Evolutionary conservation across 371 early-diverging fungal species (phyloP).

Genomic region (Capillidium heterosporum): DNA sequence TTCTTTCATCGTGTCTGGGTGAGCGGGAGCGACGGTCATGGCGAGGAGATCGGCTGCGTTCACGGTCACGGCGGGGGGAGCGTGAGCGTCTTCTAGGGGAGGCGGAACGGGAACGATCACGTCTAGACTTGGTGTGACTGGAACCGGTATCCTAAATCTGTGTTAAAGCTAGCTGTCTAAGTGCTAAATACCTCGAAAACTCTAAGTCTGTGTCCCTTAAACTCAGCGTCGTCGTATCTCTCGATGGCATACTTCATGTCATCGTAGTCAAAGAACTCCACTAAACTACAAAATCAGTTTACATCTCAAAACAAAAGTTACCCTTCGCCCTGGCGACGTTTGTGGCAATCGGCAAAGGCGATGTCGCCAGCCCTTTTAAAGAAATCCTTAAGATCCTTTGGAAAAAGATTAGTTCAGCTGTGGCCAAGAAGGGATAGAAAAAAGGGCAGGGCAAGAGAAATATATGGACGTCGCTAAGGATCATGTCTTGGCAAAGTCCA

Average conservation of each 20-base stretch:
- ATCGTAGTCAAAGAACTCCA: conserved; percentile 64
- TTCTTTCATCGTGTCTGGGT: no score
- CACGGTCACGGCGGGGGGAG: conserved; percentile 4
- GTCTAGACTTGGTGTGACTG: neutral
- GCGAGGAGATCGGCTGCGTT: neutral
- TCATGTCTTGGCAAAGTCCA: neutral
- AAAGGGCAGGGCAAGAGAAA: neutral
- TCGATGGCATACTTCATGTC: conserved; percentile 76
- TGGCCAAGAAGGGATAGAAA: neutral
- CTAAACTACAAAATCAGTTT: conserved; percentile 31
- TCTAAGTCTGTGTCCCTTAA: conserved; percentile 55
- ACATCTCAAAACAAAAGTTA: conserved; percentile 14
- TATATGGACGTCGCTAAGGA: neutral
- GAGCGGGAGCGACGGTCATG: neutral
- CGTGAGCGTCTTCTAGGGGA: neutral
- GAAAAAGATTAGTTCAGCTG: conserved; percentile 7
- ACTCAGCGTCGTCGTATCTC: conserved; percentile 69
- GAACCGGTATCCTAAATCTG: neutral
- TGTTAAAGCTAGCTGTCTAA: neutral
- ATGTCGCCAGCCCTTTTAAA: conserved; percentile 92
- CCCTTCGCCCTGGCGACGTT: conserved; percentile 71
- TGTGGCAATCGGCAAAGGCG: conserved; percentile 74
- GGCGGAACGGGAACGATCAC: neutral
- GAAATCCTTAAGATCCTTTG: conserved; percentile 90
- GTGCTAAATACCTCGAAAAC: conserved; percentile 50